Evolutionary conservation across 371 early-diverging fungal species (phyloP).

Genomic region (Rhizopus arrhizus): DNA sequence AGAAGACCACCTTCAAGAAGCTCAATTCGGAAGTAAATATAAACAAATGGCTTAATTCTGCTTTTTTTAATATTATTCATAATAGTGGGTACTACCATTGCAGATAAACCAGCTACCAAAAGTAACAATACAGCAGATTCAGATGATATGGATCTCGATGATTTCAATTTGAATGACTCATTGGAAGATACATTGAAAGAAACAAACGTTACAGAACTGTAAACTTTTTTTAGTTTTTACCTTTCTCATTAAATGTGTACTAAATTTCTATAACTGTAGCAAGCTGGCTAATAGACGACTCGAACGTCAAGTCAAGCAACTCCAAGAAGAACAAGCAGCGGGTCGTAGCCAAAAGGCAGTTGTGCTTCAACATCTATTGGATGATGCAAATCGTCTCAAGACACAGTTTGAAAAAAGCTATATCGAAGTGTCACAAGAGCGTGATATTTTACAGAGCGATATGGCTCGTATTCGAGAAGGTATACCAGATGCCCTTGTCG

Average conservation of each 20-base stretch:
- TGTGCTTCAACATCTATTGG: slow-evolving; percentile 70
- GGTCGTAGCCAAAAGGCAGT: slow-evolving; percentile 55
- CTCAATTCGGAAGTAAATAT: slow-evolving; percentile 69
- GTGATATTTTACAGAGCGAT: slow-evolving; percentile 73
- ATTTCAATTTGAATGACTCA: slow-evolving; percentile 38
- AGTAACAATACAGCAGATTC: slow-evolving; percentile 4
- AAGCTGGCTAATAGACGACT: slow-evolving; percentile 71
- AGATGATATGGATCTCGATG: slow-evolving; percentile 48
- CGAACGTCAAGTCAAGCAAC: slow-evolving; percentile 72
- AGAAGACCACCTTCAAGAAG: slow-evolving; percentile 82
- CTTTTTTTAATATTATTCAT: background rate
- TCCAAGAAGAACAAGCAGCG: slow-evolving; percentile 60
- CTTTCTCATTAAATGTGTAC: background rate
- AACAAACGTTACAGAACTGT: slow-evolving; percentile 57
- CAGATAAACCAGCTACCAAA: slow-evolving; percentile 13
- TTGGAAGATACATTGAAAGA: slow-evolving; percentile 56
- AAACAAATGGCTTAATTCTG: background rate
- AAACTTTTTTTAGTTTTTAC: slow-evolving; percentile 11
- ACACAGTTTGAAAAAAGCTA: slow-evolving; percentile 76
- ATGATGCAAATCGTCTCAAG: slow-evolving; percentile 73
- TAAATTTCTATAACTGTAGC: slow-evolving; percentile 16
- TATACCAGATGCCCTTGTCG: slow-evolving; percentile 47
- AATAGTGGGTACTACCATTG: slow-evolving; percentile 10
- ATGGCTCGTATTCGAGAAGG: slow-evolving; percentile 65
- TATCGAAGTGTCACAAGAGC: slow-evolving; percentile 67